Evolutionary conservation across 225 moss, liverwort and hornwort genomes (phyloP).

Genomic region (Pseudisothecium myosuroides): DNA sequence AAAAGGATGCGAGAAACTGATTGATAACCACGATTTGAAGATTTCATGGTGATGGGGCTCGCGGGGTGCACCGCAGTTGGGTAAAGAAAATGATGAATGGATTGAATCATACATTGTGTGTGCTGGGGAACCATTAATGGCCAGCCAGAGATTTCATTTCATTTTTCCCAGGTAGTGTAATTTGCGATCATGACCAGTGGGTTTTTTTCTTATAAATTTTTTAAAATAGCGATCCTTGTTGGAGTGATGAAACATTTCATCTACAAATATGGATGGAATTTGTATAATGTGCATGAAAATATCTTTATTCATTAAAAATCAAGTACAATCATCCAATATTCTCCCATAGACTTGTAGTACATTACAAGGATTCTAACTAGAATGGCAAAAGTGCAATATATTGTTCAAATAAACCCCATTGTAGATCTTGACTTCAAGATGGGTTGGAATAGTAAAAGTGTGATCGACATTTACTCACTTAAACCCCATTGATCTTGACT

Average conservation of each 20-base stretch:
- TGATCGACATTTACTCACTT: no score
- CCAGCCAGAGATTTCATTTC: background rate
- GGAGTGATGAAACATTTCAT: background rate
- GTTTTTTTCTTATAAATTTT: background rate
- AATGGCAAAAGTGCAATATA: background rate
- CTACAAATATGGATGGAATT: background rate
- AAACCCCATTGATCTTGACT: no score
- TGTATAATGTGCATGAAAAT: background rate
- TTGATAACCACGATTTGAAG: background rate
- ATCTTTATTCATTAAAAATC: background rate
- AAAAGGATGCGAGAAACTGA: background rate
- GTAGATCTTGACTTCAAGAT: no score
- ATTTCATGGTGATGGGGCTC: background rate
- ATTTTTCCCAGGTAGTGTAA: background rate
- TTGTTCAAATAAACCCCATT: background rate
- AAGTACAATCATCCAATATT: background rate
- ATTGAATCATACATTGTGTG: background rate
- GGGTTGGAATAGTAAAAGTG: no score
- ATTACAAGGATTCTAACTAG: background rate
- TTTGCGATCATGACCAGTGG: background rate
- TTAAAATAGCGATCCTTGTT: background rate
- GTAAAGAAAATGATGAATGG: background rate
- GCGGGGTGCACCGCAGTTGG: background rate
- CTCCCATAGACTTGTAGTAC: fast-evolving
- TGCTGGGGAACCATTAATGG: background rate